Percentiles rank a stretch among this genome's conserved stretches.
Conservation (phyloP, 2,329 filamentous ascomycete species). For the Xylariaceae sp. region DNA sequence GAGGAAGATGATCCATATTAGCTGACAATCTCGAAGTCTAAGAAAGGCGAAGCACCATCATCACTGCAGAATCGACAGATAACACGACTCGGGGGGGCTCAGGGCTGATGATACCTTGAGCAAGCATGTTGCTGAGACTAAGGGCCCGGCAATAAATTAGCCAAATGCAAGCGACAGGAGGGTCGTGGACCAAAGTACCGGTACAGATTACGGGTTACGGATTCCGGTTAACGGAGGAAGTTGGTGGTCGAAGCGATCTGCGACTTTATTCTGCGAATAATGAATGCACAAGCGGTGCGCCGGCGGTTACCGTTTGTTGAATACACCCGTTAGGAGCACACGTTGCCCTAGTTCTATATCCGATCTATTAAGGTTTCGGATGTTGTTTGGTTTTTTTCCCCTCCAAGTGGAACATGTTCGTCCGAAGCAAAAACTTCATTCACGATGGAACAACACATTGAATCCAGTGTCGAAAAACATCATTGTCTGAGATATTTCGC, state of each 20-base stretch:
- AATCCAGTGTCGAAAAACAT: too few relatives aligned
- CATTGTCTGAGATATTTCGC: background rate
- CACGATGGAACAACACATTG: too few relatives aligned
- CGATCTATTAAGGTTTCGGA: too few relatives aligned
- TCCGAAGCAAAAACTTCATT: too few relatives aligned
- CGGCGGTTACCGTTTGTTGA: slow-evolving; percentile 5
- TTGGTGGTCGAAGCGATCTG: background rate
- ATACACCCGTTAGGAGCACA: slow-evolving; percentile 21
- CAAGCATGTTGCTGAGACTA: background rate
- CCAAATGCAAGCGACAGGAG: background rate
- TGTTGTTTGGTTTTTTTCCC: too few relatives aligned
- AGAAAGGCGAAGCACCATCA: slow-evolving; percentile 19
- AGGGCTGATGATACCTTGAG: slow-evolving; percentile 11
- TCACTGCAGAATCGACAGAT: background rate
- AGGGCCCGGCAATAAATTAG: background rate
- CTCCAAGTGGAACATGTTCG: too few relatives aligned
- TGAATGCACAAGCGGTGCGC: slow-evolving; percentile 22
- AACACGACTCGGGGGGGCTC: slow-evolving; percentile 10
- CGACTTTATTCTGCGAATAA: slow-evolving; percentile 20
- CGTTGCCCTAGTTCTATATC: background rate
- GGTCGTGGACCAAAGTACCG: background rate
- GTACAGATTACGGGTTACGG: background rate
- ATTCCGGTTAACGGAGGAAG: background rate
- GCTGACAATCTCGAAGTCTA: slow-evolving; percentile 6
- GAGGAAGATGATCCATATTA: slow-evolving; percentile 16